These are phyloP conservation scores for Mucor lusitanicus DNA, from an alignment of 371 early-diverging fungal genomes.

Conservation along the genomic window DNA sequence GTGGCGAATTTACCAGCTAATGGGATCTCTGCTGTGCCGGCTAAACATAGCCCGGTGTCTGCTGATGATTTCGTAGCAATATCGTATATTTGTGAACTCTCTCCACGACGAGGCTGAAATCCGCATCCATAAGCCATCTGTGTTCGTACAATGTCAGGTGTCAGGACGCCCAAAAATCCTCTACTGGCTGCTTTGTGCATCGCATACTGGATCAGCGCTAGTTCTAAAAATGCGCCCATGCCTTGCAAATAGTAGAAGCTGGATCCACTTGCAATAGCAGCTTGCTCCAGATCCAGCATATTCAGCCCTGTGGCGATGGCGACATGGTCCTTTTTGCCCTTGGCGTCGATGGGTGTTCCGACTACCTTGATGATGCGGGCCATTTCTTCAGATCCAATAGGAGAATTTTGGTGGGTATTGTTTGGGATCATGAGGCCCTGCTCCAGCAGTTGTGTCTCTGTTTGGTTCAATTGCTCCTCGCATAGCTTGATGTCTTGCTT, in stretches of 20 bases:
- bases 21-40: constrained; percentile 94
- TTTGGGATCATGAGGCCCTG: constrained; percentile 74
- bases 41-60: constrained; percentile 60
- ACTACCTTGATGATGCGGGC: constrained; percentile 55
- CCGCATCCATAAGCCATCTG: constrained; percentile 89
- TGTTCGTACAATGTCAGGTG: constrained; percentile 86
- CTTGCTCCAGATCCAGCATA: constrained; percentile 85
- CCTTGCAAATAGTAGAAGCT: constrained; percentile 88
- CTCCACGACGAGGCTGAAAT: constrained; percentile 77
- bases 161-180: constrained; percentile 78
- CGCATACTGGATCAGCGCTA: constrained; percentile 86
- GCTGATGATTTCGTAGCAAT: constrained; percentile 40
- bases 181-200: constrained; percentile 70
- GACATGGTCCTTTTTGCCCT: constrained; percentile 66
- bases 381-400: constrained; percentile 68
- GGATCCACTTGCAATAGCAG: constrained; percentile 81
- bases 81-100: constrained; percentile 86
- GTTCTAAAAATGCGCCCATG: constrained; percentile 83
- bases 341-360: constrained; percentile 34
- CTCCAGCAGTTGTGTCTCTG: constrained; percentile 51
- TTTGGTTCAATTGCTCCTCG: constrained; percentile 40
- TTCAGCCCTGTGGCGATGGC: constrained; percentile 62
- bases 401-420: constrained; percentile 64
- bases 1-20: constrained; percentile 83
- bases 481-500: constrained; percentile 44